A percentile compares a stretch with the other conserved stretches of the same genome.
Conservation (phyloP, 1,139 yeast genomes). For the Candida sp. region DNA sequence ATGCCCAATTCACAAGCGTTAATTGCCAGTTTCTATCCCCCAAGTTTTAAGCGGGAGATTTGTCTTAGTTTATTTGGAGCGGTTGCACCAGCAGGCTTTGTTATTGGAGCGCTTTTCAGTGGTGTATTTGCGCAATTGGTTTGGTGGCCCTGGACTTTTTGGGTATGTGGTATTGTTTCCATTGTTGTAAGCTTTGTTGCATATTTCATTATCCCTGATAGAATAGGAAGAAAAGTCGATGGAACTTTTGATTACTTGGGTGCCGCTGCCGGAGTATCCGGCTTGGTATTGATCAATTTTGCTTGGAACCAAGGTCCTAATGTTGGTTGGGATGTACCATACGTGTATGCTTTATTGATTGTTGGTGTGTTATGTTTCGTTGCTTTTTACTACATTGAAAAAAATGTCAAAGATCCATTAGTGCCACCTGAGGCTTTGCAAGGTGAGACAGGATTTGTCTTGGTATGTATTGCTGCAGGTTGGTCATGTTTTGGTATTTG, state of each 20-base stretch:
- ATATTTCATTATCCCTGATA: constrained; percentile 40
- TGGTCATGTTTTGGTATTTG: constrained; percentile 64
- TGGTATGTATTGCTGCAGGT: constrained; percentile 51
- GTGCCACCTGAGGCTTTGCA: constrained; percentile 41
- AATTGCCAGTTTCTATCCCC: constrained; percentile 49
- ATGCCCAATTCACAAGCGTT: constrained; percentile 59
- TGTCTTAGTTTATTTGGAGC: constrained; percentile 53
- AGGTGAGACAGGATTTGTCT: constrained; percentile 41
- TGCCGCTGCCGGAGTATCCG: constrained; percentile 42
- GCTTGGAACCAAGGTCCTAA: constrained; percentile 65
- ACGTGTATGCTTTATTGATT: constrained; percentile 48
- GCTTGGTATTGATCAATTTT: constrained; percentile 48
- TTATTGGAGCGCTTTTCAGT: constrained; percentile 46
- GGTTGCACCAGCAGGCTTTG: constrained; percentile 57
- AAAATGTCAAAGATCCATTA: constrained; percentile 37
- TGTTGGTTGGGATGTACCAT: constrained; percentile 51
- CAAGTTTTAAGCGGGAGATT: constrained; percentile 35
- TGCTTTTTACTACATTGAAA: constrained; percentile 34
- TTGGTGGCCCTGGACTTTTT: constrained; percentile 61
- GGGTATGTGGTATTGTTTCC: constrained; percentile 41
- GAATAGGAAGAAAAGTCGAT: constrained; percentile 19
- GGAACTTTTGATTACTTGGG: constrained; percentile 47
- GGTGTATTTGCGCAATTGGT: constrained; percentile 38
- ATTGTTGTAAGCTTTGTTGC: constrained; percentile 25
- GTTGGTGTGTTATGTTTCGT: constrained; percentile 39